A percentile compares a stretch with the other conserved stretches of the same genome.
Conservation (phyloP, 495 filamentous ascomycete genomes). For the Cryomyces minteri region DNA sequence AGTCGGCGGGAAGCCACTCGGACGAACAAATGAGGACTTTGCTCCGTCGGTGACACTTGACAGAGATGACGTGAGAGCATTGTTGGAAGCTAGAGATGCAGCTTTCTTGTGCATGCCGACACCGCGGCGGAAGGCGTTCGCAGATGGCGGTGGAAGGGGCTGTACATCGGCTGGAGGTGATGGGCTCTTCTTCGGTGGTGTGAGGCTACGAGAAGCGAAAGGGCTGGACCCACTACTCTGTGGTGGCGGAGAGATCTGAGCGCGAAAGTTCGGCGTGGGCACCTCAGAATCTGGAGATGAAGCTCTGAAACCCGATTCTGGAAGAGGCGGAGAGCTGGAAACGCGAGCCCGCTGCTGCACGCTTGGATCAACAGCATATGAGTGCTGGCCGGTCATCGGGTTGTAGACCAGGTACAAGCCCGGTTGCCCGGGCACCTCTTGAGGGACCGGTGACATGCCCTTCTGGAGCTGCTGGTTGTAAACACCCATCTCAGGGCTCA, state of each 20-base stretch:
- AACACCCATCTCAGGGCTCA: slow-evolving; percentile 30
- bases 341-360: slow-evolving; percentile 23
- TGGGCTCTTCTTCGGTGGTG: slow-evolving; percentile 51
- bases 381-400: slow-evolving; percentile 62
- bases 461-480: slow-evolving; percentile 57
- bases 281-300: slow-evolving; percentile 13
- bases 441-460: slow-evolving; percentile 50
- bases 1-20: slow-evolving; percentile 46
- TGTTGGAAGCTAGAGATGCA: slow-evolving; percentile 49
- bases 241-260: slow-evolving; percentile 66
- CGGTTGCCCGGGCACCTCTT: slow-evolving; percentile 48
- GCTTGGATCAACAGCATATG: slow-evolving; percentile 45
- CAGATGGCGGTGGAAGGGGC: slow-evolving; percentile 61
- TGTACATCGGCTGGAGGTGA: slow-evolving; percentile 42
- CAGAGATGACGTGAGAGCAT: slow-evolving; percentile 26
- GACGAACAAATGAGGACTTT: slow-evolving; percentile 36
- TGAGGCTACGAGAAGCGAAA: slow-evolving; percentile 34
- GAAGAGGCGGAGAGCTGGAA: slow-evolving; percentile 17
- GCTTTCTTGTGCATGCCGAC: slow-evolving; percentile 50
- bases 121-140: slow-evolving; percentile 73
- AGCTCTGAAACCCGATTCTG: slow-evolving; percentile 12
- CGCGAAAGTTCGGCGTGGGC: slow-evolving; percentile 34
- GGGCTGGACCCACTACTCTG: slow-evolving; percentile 31
- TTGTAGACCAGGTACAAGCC: slow-evolving; percentile 71
- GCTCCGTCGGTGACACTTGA: slow-evolving; percentile 40